phyloP scores from a whole-genome alignment of 2,329 filamentous ascomycete genomes.

The Graphiopsis chlorocephala region DNA sequence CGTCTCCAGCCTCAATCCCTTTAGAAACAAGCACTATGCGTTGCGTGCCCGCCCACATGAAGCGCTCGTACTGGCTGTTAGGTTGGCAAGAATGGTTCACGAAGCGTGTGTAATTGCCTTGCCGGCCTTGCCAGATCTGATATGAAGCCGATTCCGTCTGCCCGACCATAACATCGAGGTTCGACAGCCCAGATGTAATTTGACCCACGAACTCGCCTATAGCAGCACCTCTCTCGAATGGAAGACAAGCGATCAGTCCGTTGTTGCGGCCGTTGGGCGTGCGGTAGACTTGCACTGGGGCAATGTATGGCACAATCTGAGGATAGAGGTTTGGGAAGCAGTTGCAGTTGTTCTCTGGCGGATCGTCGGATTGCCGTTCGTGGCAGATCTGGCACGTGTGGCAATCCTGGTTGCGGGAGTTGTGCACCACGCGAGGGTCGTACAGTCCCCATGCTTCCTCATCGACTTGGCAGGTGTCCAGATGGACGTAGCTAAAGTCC shows the following conservation, averaged over 20 bases:
- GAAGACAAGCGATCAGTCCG: constrained; percentile 47
- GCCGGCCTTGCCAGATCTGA: constrained; percentile 57
- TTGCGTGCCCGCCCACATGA: constrained; percentile 57
- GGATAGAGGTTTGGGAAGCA: constrained; percentile 56
- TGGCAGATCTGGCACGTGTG: constrained; percentile 47
- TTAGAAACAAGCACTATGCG: constrained; percentile 56
- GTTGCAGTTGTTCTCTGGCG: constrained; percentile 48
- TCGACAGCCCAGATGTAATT: constrained; percentile 52
- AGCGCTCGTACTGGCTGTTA: constrained; percentile 57
- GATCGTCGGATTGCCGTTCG: constrained; percentile 51
- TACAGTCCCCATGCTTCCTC: constrained; percentile 47
- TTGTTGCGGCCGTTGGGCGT: constrained; percentile 56
- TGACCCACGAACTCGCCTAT: constrained; percentile 57
- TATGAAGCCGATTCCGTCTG: constrained; percentile 47
- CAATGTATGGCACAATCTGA: constrained; percentile 37
- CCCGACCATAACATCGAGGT: constrained; percentile 54
- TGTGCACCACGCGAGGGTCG: constrained; percentile 48
- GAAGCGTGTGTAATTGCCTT: constrained; percentile 59
- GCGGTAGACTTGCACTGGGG: constrained; percentile 53
- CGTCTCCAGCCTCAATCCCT: constrained; percentile 52
- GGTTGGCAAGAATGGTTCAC: constrained; percentile 59
- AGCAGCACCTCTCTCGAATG: constrained; percentile 52
- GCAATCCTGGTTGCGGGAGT: constrained; percentile 27
- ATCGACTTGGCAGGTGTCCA: constrained; percentile 52
- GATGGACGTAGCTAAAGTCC: constrained; percentile 48